phyloP scores from a whole-genome alignment of 2,329 filamentous ascomycete species.

The Decorospora gaudefroyi region DNA sequence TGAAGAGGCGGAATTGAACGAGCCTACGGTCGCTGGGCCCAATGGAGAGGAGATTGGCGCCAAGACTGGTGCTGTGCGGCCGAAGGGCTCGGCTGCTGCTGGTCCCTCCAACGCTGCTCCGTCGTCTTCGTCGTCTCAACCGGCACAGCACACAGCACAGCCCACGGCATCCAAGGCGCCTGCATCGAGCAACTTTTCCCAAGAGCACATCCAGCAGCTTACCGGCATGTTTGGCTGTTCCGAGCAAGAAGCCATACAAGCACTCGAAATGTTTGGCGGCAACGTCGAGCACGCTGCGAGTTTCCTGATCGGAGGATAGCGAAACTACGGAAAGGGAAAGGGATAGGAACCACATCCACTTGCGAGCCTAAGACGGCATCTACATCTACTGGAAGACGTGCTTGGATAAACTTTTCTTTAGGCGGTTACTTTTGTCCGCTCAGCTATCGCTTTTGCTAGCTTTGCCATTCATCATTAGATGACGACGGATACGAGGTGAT shows the following conservation, averaged over 20 bases:
- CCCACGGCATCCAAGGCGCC: conserved; percentile 20
- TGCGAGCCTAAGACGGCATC: no score
- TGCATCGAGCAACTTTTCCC: conserved; percentile 51
- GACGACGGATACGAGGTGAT: conserved; percentile 8
- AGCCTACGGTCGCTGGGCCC: conserved; percentile 83
- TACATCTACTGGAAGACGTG: no score
- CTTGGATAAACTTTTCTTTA: background rate
- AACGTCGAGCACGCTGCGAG: conserved; percentile 88
- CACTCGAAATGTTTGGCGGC: conserved; percentile 79
- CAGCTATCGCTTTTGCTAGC: no score
- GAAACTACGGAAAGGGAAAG: background rate
- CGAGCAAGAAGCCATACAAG: conserved; percentile 74
- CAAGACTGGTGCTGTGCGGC: conserved; percentile 75
- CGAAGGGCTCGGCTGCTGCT: conserved; percentile 49
- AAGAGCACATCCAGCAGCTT: conserved; percentile 74
- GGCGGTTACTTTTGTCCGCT: background rate
- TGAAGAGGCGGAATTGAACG: conserved; percentile 72
- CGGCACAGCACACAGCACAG: conserved; percentile 21
- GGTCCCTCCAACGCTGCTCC: conserved; percentile 28
- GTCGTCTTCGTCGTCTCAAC: conserved; percentile 17
- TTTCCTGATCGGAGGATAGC: conserved; percentile 62
- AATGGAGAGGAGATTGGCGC: conserved; percentile 88
- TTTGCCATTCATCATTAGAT: no score
- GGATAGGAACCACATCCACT: background rate
- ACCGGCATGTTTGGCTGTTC: conserved; percentile 73